phyloP scores from a whole-genome alignment of 768 basidiomycete species.

The Calocybe cyanea region DNA sequence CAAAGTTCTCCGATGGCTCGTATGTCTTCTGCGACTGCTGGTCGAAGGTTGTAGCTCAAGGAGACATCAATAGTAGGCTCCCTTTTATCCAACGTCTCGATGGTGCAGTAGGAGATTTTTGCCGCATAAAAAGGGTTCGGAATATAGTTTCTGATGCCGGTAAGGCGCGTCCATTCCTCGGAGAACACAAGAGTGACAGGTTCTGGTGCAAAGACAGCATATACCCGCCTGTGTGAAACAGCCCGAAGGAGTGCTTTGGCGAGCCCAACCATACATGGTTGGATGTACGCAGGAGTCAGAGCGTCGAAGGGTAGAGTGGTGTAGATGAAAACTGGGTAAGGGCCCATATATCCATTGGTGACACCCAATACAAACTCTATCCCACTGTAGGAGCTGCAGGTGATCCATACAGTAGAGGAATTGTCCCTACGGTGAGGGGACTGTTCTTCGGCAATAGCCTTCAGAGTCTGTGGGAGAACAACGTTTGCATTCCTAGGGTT shows the following conservation, averaged over 20 bases:
- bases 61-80: conserved; percentile 17
- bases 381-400: conserved; percentile 16
- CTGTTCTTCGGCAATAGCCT: conserved; percentile 21
- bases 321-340: conserved; percentile 67
- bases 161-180: conserved; percentile 41
- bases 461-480: conserved; percentile 35
- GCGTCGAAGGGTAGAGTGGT: conserved; percentile 36
- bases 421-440: background rate
- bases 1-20: conserved; percentile 43
- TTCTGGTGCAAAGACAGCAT: conserved; percentile 62
- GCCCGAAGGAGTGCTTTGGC: conserved; percentile 30
- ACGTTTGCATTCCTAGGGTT: conserved; percentile 38
- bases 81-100: conserved; percentile 29
- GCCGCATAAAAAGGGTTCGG: conserved; percentile 59
- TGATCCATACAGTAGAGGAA: conserved; percentile 35
- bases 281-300: conserved; percentile 34
- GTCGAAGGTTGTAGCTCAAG: conserved; percentile 35
- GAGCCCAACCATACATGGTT: conserved; percentile 38
- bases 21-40: conserved; percentile 36
- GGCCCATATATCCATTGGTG: conserved; percentile 49
- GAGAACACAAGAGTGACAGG: conserved; percentile 44
- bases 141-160: conserved; percentile 32
- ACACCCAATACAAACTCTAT: conserved; percentile 58
- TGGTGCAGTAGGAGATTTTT: conserved; percentile 52
- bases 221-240: conserved; percentile 38